These are phyloP conservation scores for Cyclotella baltica DNA, from an alignment of 108 stramenopile species.

Conservation along the genomic window DNA sequence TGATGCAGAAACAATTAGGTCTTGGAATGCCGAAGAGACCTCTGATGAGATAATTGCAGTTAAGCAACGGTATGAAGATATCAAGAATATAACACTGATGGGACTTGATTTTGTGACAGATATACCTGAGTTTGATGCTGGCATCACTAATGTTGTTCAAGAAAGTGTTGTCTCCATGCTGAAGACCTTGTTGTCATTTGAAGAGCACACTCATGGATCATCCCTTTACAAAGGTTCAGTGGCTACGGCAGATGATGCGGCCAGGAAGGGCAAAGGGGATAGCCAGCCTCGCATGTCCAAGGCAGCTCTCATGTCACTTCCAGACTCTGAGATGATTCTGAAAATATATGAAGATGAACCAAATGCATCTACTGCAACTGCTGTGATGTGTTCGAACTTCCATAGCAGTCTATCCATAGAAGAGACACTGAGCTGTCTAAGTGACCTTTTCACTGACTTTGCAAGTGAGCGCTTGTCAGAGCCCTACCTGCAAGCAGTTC, in stretches of 20 bases:
- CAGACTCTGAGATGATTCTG: conserved; percentile 22
- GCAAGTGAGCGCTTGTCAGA: conserved; percentile 20
- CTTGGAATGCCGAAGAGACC: conserved; percentile 21
- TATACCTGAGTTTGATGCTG: neutral
- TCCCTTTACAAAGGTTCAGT: conserved; percentile 62
- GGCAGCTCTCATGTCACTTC: conserved; percentile 44
- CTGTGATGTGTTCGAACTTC: conserved; percentile 43
- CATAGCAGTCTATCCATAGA: conserved; percentile 11
- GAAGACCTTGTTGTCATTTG: conserved; percentile 52
- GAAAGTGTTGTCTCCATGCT: conserved; percentile 22
- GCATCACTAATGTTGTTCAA: conserved; percentile 6
- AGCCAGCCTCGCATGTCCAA: conserved; percentile 25
- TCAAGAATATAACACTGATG: conserved; percentile 42
- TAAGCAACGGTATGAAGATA: conserved; percentile 34
- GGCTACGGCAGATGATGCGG: conserved; percentile 15
- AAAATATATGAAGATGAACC: conserved; percentile 51
- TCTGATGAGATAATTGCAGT: conserved; percentile 21
- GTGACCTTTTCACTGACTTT: conserved; percentile 35
- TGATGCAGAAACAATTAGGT: conserved; percentile 60
- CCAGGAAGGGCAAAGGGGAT: conserved; percentile 21
- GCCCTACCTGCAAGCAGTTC: conserved; percentile 25
- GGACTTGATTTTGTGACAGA: conserved; percentile 15
- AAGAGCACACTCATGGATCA: conserved; percentile 72
- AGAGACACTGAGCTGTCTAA: conserved; percentile 24
- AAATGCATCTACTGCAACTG: conserved; percentile 52